A percentile compares a stretch with the other conserved stretches of the same genome.
These are phyloP conservation scores for Conticribra guillardii DNA, from an alignment of 108 stramenopile species.

Conservation along the genomic window DNA sequence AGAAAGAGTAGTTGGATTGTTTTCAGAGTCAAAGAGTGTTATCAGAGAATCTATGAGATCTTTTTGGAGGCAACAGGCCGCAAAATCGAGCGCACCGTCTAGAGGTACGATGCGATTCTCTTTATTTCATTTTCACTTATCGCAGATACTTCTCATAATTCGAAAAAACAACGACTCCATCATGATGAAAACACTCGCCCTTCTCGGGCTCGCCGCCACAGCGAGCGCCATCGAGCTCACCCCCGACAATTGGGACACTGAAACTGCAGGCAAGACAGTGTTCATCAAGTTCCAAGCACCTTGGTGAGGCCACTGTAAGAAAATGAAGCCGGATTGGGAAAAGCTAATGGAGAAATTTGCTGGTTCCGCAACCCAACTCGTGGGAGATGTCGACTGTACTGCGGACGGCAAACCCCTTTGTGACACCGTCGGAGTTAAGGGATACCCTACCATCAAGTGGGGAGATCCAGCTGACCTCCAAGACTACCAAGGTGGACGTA, in stretches of 20 bases:
- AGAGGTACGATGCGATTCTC: no score
- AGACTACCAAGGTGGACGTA: slow-evolving; percentile 65
- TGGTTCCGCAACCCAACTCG: slow-evolving; percentile 37
- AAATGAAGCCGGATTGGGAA: slow-evolving; percentile 81
- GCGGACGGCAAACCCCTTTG: slow-evolving; percentile 55
- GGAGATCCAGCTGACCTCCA: slow-evolving; percentile 58
- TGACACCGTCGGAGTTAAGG: slow-evolving; percentile 53
- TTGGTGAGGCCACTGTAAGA: slow-evolving; percentile 63
- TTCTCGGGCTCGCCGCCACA: slow-evolving; percentile 16
- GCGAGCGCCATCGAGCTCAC: slow-evolving; percentile 59
- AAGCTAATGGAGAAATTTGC: slow-evolving; percentile 48
- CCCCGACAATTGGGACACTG: slow-evolving; percentile 62
- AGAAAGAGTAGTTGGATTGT: no score
- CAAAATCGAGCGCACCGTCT: no score
- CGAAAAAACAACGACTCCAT: background rate
- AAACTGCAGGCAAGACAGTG: slow-evolving; percentile 70
- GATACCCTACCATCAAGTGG: slow-evolving; percentile 85
- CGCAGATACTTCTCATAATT: no score
- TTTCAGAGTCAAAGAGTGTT: no score
- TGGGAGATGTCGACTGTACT: slow-evolving; percentile 67
- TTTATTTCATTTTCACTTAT: no score
- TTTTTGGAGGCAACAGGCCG: no score
- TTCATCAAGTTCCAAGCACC: slow-evolving; percentile 82
- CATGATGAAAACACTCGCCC: slow-evolving; percentile 33
- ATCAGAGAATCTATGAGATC: no score